These are phyloP conservation scores for Anisodus acutangulus DNA, from an alignment of 257 asterid species.

Conservation along the genomic window DNA sequence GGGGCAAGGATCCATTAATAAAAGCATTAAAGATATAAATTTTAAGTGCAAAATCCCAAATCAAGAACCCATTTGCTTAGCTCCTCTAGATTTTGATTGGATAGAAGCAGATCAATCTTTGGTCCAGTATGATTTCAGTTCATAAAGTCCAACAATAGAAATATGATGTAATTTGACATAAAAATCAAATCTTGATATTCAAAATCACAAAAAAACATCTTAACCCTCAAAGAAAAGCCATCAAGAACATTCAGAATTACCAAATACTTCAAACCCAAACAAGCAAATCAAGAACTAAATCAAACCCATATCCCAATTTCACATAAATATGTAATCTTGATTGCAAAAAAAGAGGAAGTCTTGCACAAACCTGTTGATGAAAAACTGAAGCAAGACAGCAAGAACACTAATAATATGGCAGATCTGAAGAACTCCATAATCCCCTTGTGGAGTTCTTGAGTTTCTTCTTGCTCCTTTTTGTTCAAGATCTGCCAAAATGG, in stretches of 20 bases:
- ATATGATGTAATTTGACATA: background rate
- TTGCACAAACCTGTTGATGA: slow-evolving; percentile 57
- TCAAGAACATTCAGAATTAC: background rate
- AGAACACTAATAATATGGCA: slow-evolving; percentile 45
- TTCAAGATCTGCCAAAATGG: slow-evolving; percentile 48
- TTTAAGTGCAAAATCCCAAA: background rate
- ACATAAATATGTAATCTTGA: background rate
- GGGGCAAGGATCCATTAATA: background rate
- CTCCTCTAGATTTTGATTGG: background rate
- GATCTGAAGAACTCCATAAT: slow-evolving; percentile 53
- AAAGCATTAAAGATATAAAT: background rate
- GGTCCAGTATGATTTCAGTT: background rate
- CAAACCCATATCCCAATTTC: background rate
- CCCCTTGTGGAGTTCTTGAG: slow-evolving; percentile 27
- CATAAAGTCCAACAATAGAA: slow-evolving; percentile 1
- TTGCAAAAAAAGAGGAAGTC: background rate
- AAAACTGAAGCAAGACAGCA: slow-evolving; percentile 62
- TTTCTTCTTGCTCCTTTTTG: slow-evolving; percentile 28
- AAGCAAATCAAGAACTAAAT: slow-evolving; percentile 5
- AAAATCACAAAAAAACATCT: background rate
- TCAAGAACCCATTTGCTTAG: background rate
- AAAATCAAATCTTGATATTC: background rate
- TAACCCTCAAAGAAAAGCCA: background rate
- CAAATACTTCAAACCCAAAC: slow-evolving; percentile 20
- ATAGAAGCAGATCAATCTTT: slow-evolving; percentile 31